Base-by-base conservation (phyloP, 139 green algal genomes). In the Closterium sp. region DNA sequence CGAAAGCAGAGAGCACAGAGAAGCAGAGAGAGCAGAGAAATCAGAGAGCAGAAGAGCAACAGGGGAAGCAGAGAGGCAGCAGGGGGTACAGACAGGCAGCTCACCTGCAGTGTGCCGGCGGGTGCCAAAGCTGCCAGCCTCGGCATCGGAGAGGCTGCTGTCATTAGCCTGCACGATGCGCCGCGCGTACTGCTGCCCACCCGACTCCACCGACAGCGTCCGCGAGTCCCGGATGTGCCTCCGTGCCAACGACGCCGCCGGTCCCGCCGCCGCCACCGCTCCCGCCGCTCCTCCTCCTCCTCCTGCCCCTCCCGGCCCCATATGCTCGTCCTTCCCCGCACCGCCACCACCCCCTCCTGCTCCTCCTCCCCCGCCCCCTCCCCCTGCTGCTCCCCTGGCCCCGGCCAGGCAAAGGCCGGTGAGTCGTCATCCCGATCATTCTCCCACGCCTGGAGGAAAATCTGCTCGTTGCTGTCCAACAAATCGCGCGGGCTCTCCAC, bases 401-500 rank as follows among this genome's bases (percentile, higher is more conserved):
- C 62, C 62, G 62, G 62, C 62, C 28, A 87, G 85, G 85, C n/a
- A 27, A 31, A 31, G 9, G 85, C 85, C 19, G 85, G n/a, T 9
- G n/a, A 32, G 85, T 87, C 85, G n/a, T 87, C 85, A 31, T 87
- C 85, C 4, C 85, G 85, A 10, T 87, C 85, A 10, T 31, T 87
- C 85, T 87, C 85, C 85, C 85, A 87, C n/a, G 85, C 85, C 85
- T 31, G n/a, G 10, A 30, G 85, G n/a, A 87, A 87, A 9, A 87
- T 87, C 85, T 87, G n/a, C 85, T 87, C 85, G n/a, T 87, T 87
- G n/a, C 85, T 87, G 7, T 87, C 85, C 85, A 87, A 27, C 85
- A 87, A 24, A 17, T 87, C 85, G 7, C 28, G 28, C 28, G 85
- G 85, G 27, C 85, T 87, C 28, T 30, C 85, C 85, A 32, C 85